These are phyloP conservation scores for Aspergillus phoenicis DNA, from an alignment of 2,329 filamentous ascomycete genomes.

Conservation along the genomic window DNA sequence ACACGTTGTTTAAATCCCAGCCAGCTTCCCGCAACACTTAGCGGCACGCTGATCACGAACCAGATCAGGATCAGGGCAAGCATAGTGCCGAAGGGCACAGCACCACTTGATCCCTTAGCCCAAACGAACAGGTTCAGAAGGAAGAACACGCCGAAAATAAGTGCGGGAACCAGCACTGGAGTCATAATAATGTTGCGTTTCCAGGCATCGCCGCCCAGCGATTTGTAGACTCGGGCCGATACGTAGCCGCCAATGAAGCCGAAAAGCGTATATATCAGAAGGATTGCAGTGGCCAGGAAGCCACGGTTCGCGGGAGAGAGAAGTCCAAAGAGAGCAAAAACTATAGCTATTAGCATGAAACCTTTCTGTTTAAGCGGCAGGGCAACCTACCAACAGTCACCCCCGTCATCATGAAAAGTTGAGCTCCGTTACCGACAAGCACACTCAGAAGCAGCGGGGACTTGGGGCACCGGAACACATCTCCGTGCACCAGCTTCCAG, in stretches of 20 bases:
- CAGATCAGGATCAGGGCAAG: constrained; percentile 89
- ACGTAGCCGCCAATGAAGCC: constrained; percentile 91
- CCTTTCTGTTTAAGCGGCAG: too few relatives aligned
- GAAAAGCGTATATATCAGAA: constrained; percentile 89
- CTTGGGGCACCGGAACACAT: constrained; percentile 88
- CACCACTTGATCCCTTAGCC: constrained; percentile 87
- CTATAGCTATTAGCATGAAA: constrained; percentile 32
- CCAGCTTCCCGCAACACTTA: constrained; percentile 90
- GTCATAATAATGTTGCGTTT: constrained; percentile 91
- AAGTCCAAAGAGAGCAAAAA: constrained; percentile 90
- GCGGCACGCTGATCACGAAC: constrained; percentile 93
- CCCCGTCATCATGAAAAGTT: constrained; percentile 97
- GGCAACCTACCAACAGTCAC: constrained; percentile 70
- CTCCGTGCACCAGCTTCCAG: constrained; percentile 97
- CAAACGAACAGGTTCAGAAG: constrained; percentile 94
- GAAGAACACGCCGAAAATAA: constrained; percentile 89
- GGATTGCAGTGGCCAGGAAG: constrained; percentile 87
- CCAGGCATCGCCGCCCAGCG: constrained; percentile 89
- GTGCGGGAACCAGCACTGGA: constrained; percentile 78
- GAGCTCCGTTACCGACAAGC: constrained; percentile 87
- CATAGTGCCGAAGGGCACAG: constrained; percentile 97
- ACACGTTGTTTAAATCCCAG: constrained; percentile 76
- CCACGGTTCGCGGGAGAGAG: constrained; percentile 94
- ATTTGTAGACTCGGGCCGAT: constrained; percentile 90
- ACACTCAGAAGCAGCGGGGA: constrained; percentile 83